Evolutionary conservation across 176 grass and related monocot genomes (phyloP), one percentile per base, ranked within the genome.

Genomic region (Hyparrhenia diplandra): DNA sequence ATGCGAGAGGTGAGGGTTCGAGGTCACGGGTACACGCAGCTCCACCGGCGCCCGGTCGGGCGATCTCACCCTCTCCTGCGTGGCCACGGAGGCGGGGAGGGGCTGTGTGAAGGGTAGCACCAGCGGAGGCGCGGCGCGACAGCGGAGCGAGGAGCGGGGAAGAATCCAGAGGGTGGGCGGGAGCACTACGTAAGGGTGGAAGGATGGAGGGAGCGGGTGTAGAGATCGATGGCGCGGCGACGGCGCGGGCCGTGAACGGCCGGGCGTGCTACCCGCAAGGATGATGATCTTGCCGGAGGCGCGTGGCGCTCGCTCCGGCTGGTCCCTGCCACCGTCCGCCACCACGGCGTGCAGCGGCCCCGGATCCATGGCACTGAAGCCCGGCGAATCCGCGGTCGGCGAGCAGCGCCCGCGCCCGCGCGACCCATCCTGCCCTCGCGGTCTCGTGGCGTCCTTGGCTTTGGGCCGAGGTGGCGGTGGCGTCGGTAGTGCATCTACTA

Each of bases 201-300:
- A 16, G n/a, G 74, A 93, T 40, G 31, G 54, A 61, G n/a, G 46
- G 82, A 84, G 13, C 30, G 31, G 37, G 92, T 95, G 82, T 89
- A 91, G 75, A 98, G 92, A 78, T 94, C 60, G 68, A 98, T 84
- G 52, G 95, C 92, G 95, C 92, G 32, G 92, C 92, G 34, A 93
- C 74, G 75, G 95, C 90, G 88, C 23, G 5, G 88, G 46, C 95
- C 95, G 25, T 98, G 92, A 28, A 98, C 95, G 64, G 94, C 92
- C n/a, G n/a, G 71, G 95, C 92, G 84, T 98, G 95, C 88, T 98
- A 30, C 95, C 95, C 64, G 90, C 82, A 36, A 98, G 79, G n/a
- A n/a, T n/a, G 43, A 98, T 94, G 61, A 98, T 89, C 84, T 95
- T 98, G 1, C 95, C 95, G 3, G 92, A 90, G 31, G 92, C 92